phyloP scores from a whole-genome alignment of 2,329 filamentous ascomycete genomes.

The Cordyceps militaris region DNA sequence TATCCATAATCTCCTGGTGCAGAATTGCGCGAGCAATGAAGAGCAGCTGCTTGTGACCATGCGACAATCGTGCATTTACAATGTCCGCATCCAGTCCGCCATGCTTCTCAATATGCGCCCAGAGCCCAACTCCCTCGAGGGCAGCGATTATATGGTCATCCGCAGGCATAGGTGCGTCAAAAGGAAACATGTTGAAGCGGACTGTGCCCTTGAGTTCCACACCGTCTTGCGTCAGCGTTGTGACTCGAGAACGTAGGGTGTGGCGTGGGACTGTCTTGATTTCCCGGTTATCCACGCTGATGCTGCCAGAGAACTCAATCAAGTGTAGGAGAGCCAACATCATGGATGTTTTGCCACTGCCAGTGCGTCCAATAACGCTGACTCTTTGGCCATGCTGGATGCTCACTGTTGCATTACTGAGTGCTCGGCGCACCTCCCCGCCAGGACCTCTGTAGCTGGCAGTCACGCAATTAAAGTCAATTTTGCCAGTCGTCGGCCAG shows the following conservation, averaged over 20 bases:
- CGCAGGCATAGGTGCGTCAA: not conserved
- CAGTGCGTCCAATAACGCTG: slow-evolving; percentile 18
- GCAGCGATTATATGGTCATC: slow-evolving; percentile 13
- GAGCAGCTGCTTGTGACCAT: slow-evolving; percentile 18
- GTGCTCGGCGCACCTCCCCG: not conserved
- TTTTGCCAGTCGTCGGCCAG: slow-evolving; percentile 3
- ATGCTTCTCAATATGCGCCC: slow-evolving; percentile 10
- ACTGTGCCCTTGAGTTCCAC: slow-evolving; percentile 16
- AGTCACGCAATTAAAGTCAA: slow-evolving; percentile 8
- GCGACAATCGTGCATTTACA: slow-evolving; percentile 9
- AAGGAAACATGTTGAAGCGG: slow-evolving; percentile 12
- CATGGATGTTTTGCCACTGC: slow-evolving; percentile 14
- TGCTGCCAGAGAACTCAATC: slow-evolving; percentile 18
- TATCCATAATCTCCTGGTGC: slow-evolving; percentile 13
- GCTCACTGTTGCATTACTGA: slow-evolving; percentile 13
- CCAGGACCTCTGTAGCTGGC: slow-evolving; percentile 4
- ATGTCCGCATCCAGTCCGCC: slow-evolving; percentile 15
- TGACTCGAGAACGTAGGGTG: slow-evolving; percentile 22
- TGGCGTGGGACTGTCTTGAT: slow-evolving; percentile 19
- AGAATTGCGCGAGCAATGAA: slow-evolving; percentile 17
- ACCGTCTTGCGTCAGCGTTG: slow-evolving; percentile 25
- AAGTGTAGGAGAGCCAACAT: slow-evolving; percentile 8
- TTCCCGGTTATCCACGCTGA: slow-evolving; percentile 24
- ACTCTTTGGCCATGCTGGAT: slow-evolving; percentile 18
- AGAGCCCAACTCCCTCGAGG: slow-evolving; percentile 14